Conservation (phyloP, 1,284 basidiomycete genomes). For the Rhodotorula sp. region DNA sequence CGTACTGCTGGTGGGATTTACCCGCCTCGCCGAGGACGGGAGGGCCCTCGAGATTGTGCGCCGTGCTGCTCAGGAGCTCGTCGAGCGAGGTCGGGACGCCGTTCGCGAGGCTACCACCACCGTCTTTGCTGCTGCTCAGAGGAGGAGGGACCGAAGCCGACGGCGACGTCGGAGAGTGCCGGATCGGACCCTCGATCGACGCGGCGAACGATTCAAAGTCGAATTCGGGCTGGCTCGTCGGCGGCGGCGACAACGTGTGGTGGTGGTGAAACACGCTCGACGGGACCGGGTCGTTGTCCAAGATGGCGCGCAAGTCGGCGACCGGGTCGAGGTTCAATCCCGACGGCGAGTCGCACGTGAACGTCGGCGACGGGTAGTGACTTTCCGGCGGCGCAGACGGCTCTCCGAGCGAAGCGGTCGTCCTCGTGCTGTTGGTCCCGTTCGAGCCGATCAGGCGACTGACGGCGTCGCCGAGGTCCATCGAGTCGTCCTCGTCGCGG, state of each 20-base stretch:
- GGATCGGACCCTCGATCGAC: constrained; percentile 32
- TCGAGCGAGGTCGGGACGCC: constrained; percentile 18
- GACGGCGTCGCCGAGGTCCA: constrained; percentile 8
- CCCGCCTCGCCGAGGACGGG: background rate
- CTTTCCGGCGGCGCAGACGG: constrained; percentile 25
- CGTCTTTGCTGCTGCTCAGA: background rate
- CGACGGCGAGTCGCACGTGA: constrained; percentile 31
- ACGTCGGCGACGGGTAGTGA: constrained; percentile 38
- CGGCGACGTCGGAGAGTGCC: background rate
- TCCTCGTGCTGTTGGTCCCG: background rate
- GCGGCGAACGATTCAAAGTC: constrained; percentile 38
- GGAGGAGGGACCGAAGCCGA: background rate
- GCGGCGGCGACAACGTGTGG: constrained; percentile 3
- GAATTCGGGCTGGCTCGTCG: constrained; percentile 18
- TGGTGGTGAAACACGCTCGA: constrained; percentile 7
- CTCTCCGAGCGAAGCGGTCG: constrained; percentile 4
- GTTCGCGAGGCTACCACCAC: too few relatives aligned
- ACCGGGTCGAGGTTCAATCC: constrained; percentile 27
- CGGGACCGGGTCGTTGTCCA: constrained; percentile 40
- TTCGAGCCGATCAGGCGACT: background rate
- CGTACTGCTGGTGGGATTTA: background rate
- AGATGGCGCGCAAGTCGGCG: constrained; percentile 31
- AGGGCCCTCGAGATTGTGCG: background rate
- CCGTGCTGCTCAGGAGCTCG: constrained; percentile 18
- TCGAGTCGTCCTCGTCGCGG: constrained; percentile 16